Evolutionary conservation across 169 alveolate species (phyloP).

Genomic region (Plasmodium chabaudi): DNA sequence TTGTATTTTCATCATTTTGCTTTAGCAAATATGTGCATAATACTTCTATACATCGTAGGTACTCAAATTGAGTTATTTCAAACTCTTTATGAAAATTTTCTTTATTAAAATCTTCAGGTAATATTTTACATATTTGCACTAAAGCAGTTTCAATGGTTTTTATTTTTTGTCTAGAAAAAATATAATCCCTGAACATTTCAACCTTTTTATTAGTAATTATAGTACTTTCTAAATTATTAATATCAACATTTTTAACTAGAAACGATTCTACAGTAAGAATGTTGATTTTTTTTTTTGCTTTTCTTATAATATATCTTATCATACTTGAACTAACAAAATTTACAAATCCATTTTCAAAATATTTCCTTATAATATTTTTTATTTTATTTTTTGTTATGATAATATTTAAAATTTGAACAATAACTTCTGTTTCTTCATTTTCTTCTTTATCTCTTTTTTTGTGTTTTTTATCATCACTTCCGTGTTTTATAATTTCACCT

Average conservation of each 20-base stretch:
- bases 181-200: conserved; percentile 19
- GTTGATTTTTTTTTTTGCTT: conserved; percentile 21
- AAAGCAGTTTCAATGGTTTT: conserved; percentile 1
- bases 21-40: conserved; percentile 5
- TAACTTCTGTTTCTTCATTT: neutral
- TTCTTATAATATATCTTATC: conserved; percentile 17
- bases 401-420: conserved; percentile 12
- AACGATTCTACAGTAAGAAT: conserved; percentile 6
- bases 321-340: conserved; percentile 15
- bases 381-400: conserved; percentile 44
- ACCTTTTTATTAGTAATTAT: conserved; percentile 19
- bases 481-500: neutral
- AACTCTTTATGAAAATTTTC: conserved; percentile 9
- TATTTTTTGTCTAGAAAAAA: conserved; percentile 26
- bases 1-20: neutral
- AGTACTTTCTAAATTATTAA: conserved; percentile 19
- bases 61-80: conserved; percentile 15
- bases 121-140: neutral
- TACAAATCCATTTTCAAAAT: conserved; percentile 5
- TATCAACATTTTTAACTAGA: conserved; percentile 22
- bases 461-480: neutral
- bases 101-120: neutral
- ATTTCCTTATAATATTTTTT: neutral
- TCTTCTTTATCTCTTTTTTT: neutral
- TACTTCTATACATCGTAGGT: conserved; percentile 10